A percentile compares a stretch with the other conserved stretches of the same genome.
Conservation (phyloP, 371 early-diverging fungal species). For the Mortierella sp. region DNA sequence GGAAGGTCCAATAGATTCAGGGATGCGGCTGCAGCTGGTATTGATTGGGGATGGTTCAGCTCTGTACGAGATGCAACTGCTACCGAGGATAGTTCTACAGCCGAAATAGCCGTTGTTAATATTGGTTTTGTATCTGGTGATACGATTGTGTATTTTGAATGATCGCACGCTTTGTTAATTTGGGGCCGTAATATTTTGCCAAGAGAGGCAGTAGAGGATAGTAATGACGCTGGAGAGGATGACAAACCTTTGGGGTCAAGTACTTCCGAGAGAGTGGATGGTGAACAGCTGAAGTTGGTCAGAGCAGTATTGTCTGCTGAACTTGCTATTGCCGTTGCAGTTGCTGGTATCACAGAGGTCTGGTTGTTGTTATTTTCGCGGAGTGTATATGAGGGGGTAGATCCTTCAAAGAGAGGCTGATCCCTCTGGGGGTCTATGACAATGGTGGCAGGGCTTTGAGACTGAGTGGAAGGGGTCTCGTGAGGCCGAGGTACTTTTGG, state of each 20-base stretch:
- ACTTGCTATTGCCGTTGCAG: neutral
- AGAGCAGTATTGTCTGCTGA: neutral
- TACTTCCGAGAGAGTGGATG: neutral
- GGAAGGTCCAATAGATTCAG: slow-evolving; percentile 33
- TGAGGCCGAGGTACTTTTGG: too few species aligned
- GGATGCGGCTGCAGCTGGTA: neutral
- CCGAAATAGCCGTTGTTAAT: neutral
- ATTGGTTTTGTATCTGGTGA: neutral
- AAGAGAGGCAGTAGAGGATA: neutral
- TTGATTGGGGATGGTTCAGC: neutral
- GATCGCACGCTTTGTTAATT: too few species aligned
- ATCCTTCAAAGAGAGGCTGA: neutral
- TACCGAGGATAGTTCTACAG: neutral
- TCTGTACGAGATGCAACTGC: neutral
- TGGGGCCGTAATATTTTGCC: neutral
- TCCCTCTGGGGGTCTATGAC: neutral
- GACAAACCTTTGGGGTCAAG: neutral
- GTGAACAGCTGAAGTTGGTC: neutral
- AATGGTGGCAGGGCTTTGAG: neutral
- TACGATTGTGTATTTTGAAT: too few species aligned
- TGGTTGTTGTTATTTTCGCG: neutral
- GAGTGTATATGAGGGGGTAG: neutral
- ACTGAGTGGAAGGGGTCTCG: too few species aligned
- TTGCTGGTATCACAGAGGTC: neutral
- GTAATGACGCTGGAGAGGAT: neutral